phyloP scores from a whole-genome alignment of 139 green algal species.

The Closterium sp. region DNA sequence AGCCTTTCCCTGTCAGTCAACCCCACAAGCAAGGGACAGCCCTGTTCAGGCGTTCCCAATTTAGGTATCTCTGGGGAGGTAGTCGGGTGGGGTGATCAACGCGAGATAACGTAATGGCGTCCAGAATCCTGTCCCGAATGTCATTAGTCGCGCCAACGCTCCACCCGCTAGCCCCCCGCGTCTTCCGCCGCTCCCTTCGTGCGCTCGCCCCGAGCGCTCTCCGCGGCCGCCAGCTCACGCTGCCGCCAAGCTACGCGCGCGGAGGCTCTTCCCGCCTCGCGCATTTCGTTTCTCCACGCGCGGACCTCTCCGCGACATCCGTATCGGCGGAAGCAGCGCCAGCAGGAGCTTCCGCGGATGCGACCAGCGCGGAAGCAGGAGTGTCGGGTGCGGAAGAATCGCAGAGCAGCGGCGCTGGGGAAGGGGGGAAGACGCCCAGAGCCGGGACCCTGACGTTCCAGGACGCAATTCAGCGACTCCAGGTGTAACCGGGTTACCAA shows the following conservation, averaged over 20 bases:
- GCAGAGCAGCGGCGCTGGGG: background rate
- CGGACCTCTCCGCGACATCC: background rate
- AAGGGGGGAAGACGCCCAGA: background rate
- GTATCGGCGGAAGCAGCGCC: background rate
- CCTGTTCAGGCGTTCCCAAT: no score
- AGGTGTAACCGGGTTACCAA: constrained; percentile 9
- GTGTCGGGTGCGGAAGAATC: background rate
- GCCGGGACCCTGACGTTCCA: constrained; percentile 77
- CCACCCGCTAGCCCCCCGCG: background rate
- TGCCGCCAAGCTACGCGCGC: background rate
- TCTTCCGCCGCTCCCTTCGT: background rate
- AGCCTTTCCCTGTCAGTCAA: no score
- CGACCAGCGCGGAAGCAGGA: background rate
- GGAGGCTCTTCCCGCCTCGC: background rate
- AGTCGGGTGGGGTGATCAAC: background rate
- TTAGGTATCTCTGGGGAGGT: background rate
- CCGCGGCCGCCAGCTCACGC: background rate
- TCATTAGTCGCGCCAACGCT: background rate
- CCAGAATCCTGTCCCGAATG: background rate
- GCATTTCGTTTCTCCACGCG: background rate
- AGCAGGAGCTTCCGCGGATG: background rate
- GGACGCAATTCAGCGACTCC: constrained; percentile 75
- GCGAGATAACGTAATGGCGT: background rate
- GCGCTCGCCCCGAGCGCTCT: background rate
- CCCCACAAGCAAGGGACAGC: no score